Percentiles rank a stretch among this genome's conserved stretches.
phyloP scores from a whole-genome alignment of 305 asterid genomes.

The Fraxinus latifolia region DNA sequence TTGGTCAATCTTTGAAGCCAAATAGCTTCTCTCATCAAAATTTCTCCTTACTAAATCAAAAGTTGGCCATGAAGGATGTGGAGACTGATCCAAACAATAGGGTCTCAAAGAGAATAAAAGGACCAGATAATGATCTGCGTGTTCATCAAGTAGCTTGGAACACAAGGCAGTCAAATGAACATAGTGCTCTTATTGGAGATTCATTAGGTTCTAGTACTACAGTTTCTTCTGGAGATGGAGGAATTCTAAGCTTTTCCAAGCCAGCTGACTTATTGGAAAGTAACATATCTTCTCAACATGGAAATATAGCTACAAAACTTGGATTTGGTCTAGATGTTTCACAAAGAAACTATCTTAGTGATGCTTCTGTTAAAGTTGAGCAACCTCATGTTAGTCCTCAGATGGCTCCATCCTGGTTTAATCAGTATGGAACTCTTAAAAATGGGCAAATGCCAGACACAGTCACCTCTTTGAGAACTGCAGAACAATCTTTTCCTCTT shows the following conservation, averaged over 20 bases:
- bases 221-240: slow-evolving; percentile 45
- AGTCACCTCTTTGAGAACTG: slow-evolving; percentile 33
- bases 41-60: slow-evolving; percentile 40
- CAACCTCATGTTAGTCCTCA: slow-evolving; percentile 34
- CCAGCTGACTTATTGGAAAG: slow-evolving; percentile 38
- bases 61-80: slow-evolving; percentile 35
- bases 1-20: slow-evolving; percentile 68
- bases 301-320: slow-evolving; percentile 35
- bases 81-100: slow-evolving; percentile 55
- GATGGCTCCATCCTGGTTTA: slow-evolving; percentile 76
- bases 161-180: slow-evolving; percentile 35
- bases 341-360: slow-evolving; percentile 28
- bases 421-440: slow-evolving; percentile 49
- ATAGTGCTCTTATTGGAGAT: slow-evolving; percentile 32
- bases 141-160: slow-evolving; percentile 33
- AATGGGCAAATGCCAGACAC: slow-evolving; percentile 46
- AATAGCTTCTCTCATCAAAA: slow-evolving; percentile 45
- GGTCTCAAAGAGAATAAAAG: slow-evolving; percentile 51
- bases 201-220: slow-evolving; percentile 32
- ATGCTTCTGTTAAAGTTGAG: neutral
- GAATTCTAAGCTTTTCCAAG: slow-evolving; percentile 34
- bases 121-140: slow-evolving; percentile 36
- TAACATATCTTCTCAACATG: slow-evolving; percentile 36
- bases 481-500: slow-evolving; percentile 39
- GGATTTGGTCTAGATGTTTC: slow-evolving; percentile 40